Evolutionary conservation across 225 moss, liverwort and hornwort genomes (phyloP).

Genomic region (Thuidium tamariscinum): DNA sequence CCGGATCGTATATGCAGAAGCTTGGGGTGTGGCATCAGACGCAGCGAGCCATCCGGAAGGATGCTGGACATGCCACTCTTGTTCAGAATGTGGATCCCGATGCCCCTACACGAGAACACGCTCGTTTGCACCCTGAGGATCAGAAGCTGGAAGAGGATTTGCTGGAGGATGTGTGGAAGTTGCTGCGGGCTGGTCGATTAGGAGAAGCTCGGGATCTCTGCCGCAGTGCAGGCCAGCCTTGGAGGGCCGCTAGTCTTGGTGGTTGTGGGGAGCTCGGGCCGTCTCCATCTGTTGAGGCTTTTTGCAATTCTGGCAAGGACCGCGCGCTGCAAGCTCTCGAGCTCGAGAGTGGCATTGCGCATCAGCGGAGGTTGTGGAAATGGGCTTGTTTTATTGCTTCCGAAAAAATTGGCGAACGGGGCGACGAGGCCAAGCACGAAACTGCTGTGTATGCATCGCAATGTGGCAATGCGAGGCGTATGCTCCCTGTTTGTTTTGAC

Average conservation of each 20-base stretch:
- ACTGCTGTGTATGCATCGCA: constrained; percentile 90
- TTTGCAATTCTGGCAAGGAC: constrained; percentile 55
- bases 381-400: constrained; percentile 91
- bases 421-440: constrained; percentile 83
- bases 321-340: constrained; percentile 83
- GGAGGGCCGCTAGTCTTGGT: constrained; percentile 94
- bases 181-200: constrained; percentile 78
- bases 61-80: constrained; percentile 48
- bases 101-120: constrained; percentile 77
- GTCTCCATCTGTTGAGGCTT: constrained; percentile 73
- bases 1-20: constrained; percentile 90
- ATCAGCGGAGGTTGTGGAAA: constrained; percentile 92
- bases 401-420: constrained; percentile 72
- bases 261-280: constrained; percentile 91
- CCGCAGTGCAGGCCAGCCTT: constrained; percentile 87
- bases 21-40: constrained; percentile 96
- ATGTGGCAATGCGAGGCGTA: constrained; percentile 86
- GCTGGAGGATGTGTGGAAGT: constrained; percentile 90
- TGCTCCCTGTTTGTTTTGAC: constrained; percentile 84
- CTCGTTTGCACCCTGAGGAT: constrained; percentile 76
- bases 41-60: constrained; percentile 73
- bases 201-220: constrained; percentile 86
- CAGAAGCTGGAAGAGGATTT: constrained; percentile 95
- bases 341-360: constrained; percentile 81
- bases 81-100: constrained; percentile 80